A percentile compares a stretch with the other conserved stretches of the same genome.
phyloP scores from a whole-genome alignment of 2,329 filamentous ascomycete genomes.

The Cercospora zeae-maydis region DNA sequence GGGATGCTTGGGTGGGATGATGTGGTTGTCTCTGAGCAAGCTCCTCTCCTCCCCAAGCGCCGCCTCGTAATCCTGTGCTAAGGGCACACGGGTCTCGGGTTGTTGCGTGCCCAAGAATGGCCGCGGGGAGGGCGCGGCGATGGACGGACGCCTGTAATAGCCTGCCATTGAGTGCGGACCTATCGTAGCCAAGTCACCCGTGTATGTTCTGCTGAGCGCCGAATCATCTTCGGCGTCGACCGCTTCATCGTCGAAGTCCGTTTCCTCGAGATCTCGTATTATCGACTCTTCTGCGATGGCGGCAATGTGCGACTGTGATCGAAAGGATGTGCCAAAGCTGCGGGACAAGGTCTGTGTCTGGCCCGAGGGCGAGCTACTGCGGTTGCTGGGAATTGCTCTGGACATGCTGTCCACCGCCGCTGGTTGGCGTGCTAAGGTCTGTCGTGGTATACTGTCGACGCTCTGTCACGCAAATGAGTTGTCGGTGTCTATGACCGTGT shows the following conservation, averaged over 20 bases:
- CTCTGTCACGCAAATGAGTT: not conserved
- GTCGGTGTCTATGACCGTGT: not conserved
- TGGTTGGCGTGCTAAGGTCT: not conserved
- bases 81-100: slow-evolving; percentile 39
- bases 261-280: slow-evolving; percentile 31
- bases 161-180: slow-evolving; percentile 52
- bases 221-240: slow-evolving; percentile 15
- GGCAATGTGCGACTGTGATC: slow-evolving; percentile 28
- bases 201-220: slow-evolving; percentile 18
- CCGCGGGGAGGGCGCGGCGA: slow-evolving; percentile 68
- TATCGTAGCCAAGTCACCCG: slow-evolving; percentile 16
- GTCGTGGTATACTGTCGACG: not conserved
- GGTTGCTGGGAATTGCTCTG: slow-evolving; percentile 11
- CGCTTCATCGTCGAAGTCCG: slow-evolving; percentile 24
- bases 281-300: slow-evolving; percentile 35
- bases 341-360: slow-evolving; percentile 15
- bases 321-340: slow-evolving; percentile 32
- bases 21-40: slow-evolving; percentile 57
- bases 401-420: slow-evolving; percentile 5
- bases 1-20: slow-evolving; percentile 54
- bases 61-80: slow-evolving; percentile 51
- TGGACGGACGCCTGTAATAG: slow-evolving; percentile 72
- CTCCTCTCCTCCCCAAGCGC: slow-evolving; percentile 56
- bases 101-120: slow-evolving; percentile 64
- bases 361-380: slow-evolving; percentile 17